These are phyloP conservation scores for Mrakia hoshinonis DNA, from an alignment of 768 basidiomycete species.

Conservation along the genomic window DNA sequence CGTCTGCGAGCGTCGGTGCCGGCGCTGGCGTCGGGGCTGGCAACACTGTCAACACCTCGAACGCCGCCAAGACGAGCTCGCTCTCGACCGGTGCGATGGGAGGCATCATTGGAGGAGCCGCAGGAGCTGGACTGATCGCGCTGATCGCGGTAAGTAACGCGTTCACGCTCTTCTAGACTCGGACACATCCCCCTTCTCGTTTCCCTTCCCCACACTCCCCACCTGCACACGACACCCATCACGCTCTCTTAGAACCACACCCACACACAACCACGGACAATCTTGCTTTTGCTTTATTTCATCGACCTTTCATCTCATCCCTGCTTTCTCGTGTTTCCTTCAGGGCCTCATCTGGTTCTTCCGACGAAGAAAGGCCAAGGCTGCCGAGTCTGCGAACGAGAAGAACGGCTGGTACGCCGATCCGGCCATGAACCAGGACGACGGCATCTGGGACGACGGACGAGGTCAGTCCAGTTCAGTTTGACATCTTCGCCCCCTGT, in stretches of 20 bases:
- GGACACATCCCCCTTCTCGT: neutral
- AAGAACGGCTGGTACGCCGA: slow-evolving; percentile 25
- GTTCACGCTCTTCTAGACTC: neutral
- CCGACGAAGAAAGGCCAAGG: slow-evolving; percentile 11
- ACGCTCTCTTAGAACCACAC: too few relatives aligned
- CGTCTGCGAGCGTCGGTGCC: neutral
- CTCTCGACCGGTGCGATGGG: slow-evolving; percentile 22
- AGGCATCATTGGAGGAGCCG: slow-evolving; percentile 23
- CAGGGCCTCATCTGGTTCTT: slow-evolving; percentile 13
- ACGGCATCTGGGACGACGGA: slow-evolving; percentile 19
- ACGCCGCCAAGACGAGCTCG: neutral
- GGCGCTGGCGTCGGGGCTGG: neutral
- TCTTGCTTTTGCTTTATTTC: neutral
- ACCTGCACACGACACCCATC: too few relatives aligned
- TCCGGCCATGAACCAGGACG: slow-evolving; percentile 5
- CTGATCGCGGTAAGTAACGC: neutral
- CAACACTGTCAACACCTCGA: neutral
- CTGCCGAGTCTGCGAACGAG: slow-evolving; percentile 9
- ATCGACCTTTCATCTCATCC: neutral
- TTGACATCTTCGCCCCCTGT: neutral
- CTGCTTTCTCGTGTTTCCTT: neutral
- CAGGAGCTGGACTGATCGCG: slow-evolving; percentile 12
- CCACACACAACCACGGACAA: too few relatives aligned
- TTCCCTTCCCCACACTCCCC: neutral
- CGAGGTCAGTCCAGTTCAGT: neutral